These are phyloP conservation scores for Ettlia oleoabundans DNA, from an alignment of 139 green algal genomes.

Conservation along the genomic window DNA sequence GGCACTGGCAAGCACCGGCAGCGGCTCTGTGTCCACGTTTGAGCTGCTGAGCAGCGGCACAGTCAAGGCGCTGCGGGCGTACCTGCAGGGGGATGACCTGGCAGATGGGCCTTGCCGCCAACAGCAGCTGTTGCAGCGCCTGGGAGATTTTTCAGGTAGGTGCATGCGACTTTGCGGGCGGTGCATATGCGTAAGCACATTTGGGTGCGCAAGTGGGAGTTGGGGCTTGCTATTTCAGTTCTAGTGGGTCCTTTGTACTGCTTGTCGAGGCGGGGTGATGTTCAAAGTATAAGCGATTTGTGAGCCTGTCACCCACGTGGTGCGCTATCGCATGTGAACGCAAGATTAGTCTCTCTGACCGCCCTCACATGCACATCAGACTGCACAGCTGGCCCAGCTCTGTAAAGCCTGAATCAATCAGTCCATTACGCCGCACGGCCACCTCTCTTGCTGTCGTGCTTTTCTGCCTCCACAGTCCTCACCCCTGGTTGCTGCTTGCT, in stretches of 20 bases:
- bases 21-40: conserved; percentile 82
- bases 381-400: not conserved
- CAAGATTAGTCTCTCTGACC: conserved; percentile 25
- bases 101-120: not conserved
- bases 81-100: conserved; percentile 62
- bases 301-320: not conserved
- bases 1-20: conserved; percentile 40
- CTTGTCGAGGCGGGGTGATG: conserved; percentile 4
- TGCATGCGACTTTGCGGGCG: not conserved
- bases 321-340: not conserved
- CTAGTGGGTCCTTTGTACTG: too few relatives aligned
- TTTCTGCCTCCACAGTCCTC: not conserved
- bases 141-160: conserved; percentile 61
- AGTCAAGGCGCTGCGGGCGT: conserved; percentile 68
- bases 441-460: not conserved
- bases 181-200: too few relatives aligned
- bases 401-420: not conserved
- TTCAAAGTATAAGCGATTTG: not conserved
- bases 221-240: too few relatives aligned
- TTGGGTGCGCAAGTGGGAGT: too few relatives aligned
- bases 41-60: conserved; percentile 89
- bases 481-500: not conserved
- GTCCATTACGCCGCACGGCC: not conserved
- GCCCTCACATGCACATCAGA: not conserved
- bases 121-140: conserved; percentile 55